Conservation (phyloP, 805 yeast genomes). For the Wickerhamiella brachini region DNA sequence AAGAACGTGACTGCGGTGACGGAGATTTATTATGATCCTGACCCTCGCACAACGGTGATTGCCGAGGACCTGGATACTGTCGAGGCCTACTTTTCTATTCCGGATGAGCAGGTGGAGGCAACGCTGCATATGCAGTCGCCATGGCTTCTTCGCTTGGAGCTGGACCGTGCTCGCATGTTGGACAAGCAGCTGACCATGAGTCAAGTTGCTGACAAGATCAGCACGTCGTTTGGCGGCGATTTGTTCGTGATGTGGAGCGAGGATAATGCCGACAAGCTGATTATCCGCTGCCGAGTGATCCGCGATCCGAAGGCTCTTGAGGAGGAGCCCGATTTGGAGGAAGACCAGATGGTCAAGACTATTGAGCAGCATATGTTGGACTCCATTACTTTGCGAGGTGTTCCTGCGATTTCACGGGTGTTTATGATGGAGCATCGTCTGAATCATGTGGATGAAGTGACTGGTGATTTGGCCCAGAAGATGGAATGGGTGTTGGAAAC, state of each 20-base stretch:
- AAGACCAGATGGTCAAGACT: constrained; percentile 89
- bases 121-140: constrained; percentile 92
- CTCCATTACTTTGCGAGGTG: constrained; percentile 89
- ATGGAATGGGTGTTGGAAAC: constrained; percentile 98
- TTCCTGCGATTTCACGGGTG: constrained; percentile 81
- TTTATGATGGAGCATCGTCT: constrained; percentile 38
- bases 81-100: constrained; percentile 92
- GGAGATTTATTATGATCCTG: constrained; percentile 95
- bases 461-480: constrained; percentile 78
- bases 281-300: constrained; percentile 95
- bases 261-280: constrained; percentile 93
- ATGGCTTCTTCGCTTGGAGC: constrained; percentile 90
- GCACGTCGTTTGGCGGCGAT: constrained; percentile 86
- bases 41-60: constrained; percentile 91
- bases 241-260: constrained; percentile 97
- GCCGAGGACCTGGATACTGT: constrained; percentile 96
- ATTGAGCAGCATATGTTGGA: constrained; percentile 95
- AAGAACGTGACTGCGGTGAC: constrained; percentile 94
- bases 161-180: constrained; percentile 97
- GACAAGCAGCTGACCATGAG: constrained; percentile 97
- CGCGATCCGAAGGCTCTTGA: constrained; percentile 90
- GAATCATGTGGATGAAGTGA: constrained; percentile 39
- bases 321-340: constrained; percentile 90
- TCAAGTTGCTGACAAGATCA: constrained; percentile 92
- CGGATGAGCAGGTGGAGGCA: constrained; percentile 94